Conservation (phyloP, 164 flowering plant genomes). For the Paratinospora sagittata region DNA sequence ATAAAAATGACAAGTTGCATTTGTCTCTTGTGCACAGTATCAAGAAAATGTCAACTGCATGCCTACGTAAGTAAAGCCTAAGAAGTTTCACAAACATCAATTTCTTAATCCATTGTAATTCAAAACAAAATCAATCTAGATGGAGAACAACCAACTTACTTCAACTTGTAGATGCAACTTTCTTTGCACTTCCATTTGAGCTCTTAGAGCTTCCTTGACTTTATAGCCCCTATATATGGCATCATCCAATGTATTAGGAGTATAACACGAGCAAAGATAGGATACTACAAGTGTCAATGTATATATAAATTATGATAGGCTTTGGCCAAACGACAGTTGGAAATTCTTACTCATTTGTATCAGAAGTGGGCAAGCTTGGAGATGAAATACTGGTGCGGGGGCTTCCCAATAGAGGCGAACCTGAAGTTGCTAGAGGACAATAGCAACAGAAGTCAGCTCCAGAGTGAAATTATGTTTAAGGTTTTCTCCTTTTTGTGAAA, state of each 20-base stretch:
- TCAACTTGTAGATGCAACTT: slow-evolving; percentile 67
- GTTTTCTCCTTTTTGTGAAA: too few species aligned
- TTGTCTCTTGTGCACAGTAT: not conserved
- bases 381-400: slow-evolving; percentile 33
- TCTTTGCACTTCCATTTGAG: slow-evolving; percentile 74
- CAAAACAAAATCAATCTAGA: not conserved
- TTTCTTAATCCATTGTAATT: not conserved
- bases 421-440: slow-evolving; percentile 24
- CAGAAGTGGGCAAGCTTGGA: slow-evolving; percentile 43
- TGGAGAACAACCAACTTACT: slow-evolving; percentile 23
- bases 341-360: slow-evolving; percentile 45
- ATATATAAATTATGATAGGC: not conserved
- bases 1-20: not conserved
- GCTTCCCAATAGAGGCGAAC: slow-evolving; percentile 48
- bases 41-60: not conserved
- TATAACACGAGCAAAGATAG: not conserved
- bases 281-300: not conserved
- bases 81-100: not conserved
- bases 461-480: not conserved
- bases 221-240: slow-evolving; percentile 45
- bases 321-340: not conserved
- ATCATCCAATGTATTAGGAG: slow-evolving; percentile 2
- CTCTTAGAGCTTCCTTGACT: slow-evolving; percentile 65
- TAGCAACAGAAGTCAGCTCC: not conserved
- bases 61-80: not conserved